These are phyloP conservation scores for Fusarium siculi DNA, from an alignment of 2,329 filamentous ascomycete genomes.

Conservation along the genomic window DNA sequence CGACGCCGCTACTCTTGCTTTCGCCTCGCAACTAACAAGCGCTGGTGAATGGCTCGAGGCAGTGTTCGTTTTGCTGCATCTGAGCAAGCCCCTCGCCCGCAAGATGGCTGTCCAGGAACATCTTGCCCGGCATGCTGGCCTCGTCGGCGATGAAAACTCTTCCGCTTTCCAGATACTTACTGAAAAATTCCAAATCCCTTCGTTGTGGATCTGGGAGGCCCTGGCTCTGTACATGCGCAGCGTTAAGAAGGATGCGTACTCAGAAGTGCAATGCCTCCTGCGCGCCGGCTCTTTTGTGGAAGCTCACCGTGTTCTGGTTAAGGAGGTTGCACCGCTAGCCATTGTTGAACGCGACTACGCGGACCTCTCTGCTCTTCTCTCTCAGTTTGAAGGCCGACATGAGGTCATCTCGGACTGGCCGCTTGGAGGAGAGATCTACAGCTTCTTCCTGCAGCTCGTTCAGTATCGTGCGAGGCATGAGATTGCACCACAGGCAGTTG, in stretches of 20 bases:
- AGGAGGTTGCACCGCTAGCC: conserved; percentile 81
- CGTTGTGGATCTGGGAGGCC: conserved; percentile 85
- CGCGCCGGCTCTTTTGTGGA: conserved; percentile 79
- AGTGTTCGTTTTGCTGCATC: conserved; percentile 80
- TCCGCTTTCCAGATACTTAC: conserved; percentile 69
- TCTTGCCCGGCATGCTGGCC: conserved; percentile 75
- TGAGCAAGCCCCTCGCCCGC: conserved; percentile 72
- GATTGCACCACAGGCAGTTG: conserved; percentile 54
- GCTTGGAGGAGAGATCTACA: conserved; percentile 82
- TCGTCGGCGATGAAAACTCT: conserved; percentile 69
- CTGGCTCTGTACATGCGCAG: conserved; percentile 85
- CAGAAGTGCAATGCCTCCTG: conserved; percentile 83
- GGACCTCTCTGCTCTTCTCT: conserved; percentile 74
- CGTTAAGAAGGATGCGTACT: conserved; percentile 72
- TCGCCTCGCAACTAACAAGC: conserved; percentile 70
- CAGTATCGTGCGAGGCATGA: conserved; percentile 56
- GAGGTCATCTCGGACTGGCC: conserved; percentile 77
- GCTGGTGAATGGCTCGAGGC: conserved; percentile 76
- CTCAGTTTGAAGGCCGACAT: conserved; percentile 74
- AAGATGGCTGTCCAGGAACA: conserved; percentile 77
- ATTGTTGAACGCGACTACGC: conserved; percentile 86
- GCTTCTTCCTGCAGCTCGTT: conserved; percentile 66
- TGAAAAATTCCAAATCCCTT: conserved; percentile 75
- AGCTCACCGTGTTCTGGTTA: conserved; percentile 85
- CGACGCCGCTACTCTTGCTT: conserved; percentile 74